Evolutionary conservation across 352 stramenopile species (phyloP), one percentile per base, ranked within the genome.

Genomic region (Phytophthora cryptogea): DNA sequence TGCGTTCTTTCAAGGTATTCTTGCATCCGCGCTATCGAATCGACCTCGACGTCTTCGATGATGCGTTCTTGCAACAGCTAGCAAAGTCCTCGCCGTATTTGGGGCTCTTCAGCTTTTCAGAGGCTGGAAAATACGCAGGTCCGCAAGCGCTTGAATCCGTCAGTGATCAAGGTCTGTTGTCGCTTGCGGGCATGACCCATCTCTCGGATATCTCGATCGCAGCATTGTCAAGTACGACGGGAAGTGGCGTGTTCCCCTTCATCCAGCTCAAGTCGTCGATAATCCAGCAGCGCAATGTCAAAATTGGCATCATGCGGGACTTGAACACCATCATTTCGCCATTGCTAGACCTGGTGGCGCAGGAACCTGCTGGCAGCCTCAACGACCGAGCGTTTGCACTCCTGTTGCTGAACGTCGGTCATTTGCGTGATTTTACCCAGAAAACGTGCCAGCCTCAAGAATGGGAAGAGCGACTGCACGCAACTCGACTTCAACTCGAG

Each of bases 211-310:
- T 81, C 27, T 62, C 59, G 7, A 51, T 81, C 37, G 61, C 71
- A 16, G 69, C 66, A 14, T 53, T 79, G 20, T 48, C 64, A 23
- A 49, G 61, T 8, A 54, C 59, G 9, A 52, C 59, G 5, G 58
- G 61, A 1, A 50, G 57, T 28, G 66, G 60, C 10, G 30, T 75
- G 1, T 62, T 74, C 13, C 43, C 64, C 8, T 72, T 81, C n/a
- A 59, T 79, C n/a, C 46, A 57, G 26, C 8, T 45, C 4, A 55
- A 57, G 17, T 49, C 66, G 14, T 53, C 62, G 5, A 71, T 57
- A 20, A 57, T 75, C 7, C 61, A 70, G 26, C 72, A 81, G 26
- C 72, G 72, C 26, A 79, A 81, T 37, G 41, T 79, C 36, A 81
- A 79, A 16, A 66, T 81, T 35, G 72, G 72, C 20, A 30, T 81